Evolutionary conservation across 768 basidiomycete species (phyloP), one percentile per base, ranked within the genome.

Genomic region (Leccinum rimulosum): DNA sequence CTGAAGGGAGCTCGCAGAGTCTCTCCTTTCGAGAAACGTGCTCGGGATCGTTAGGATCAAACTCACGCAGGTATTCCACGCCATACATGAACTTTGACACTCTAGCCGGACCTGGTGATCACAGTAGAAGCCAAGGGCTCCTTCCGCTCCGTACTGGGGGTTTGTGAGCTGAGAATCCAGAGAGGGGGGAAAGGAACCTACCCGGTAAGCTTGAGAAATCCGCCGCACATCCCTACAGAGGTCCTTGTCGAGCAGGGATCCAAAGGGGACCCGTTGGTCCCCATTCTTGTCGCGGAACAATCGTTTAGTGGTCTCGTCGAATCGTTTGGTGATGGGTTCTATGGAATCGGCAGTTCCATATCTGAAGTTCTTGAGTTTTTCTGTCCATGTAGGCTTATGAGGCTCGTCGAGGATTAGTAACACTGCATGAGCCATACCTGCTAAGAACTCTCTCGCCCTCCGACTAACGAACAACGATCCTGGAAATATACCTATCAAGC

Each of bases 31-130:
- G 80, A 3, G 80, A 71, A 52, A 83, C 71, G 65, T 91, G 90
- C 47, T 90, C 89, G 6, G 80, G 79, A 69, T 91, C 85, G 36
- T 76, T 76, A 2, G 80, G 74, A 68, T 92, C 82, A 65, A 82
- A 84, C 59, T 88, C 84, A 17, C 89, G 81, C 19, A 91, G 75
- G 67, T 84, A 91, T 70, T 91, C 89, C 50, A 91, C 90, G 15
- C 90, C 90, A 67, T 91, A 93, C 83, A 90, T 85, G 67, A 82
- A 91, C 69, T 81, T 89, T 33, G 88, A 88, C 77, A 91, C 84
- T 48, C 90, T 83, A 25, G 89, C 88, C 5, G 88, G 56, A 93
- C 91, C 64, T 91, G 86, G 61, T 91, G 91, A 65, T 91, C 90
- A 63, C 87, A 88, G 72, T 90, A 91, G 72, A 91, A 93, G 30